Evolutionary conservation across 148 eudicot genomes (phyloP), one percentile per base, ranked within the genome.

Genomic region (Nyssa sinensis): DNA sequence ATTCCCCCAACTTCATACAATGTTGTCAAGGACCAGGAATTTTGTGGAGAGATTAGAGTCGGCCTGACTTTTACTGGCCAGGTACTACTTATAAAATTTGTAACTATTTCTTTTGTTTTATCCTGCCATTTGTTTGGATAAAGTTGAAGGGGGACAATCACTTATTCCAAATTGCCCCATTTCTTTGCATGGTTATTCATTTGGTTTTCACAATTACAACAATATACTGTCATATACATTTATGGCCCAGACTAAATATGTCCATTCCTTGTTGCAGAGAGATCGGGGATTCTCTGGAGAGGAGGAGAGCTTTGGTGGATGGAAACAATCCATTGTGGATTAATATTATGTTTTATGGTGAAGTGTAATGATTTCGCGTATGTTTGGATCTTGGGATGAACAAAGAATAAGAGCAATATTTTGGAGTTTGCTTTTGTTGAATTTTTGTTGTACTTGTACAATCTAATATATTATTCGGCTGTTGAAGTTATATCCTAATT

Each of bases 31-130:
- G 93, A 93, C 55, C 86, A 84, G 25, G 70, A 84, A 59, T 93
- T 58, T 41, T 77, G 88, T 75, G 97, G 97, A 29, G 97, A 87
- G 73, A 68, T 93, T 69, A 87, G 71, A 69, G 80, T 93, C 64
- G 81, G 88, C 61, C 91, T 93, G 67, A 82, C 84, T 72, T 93
- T 93, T 81, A 80, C 80, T 32, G 71, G 75, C 5, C 81, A 93
- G 93, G 97, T 92, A 79, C 32, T 44, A 57, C 34, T 49, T 31
- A 62, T 27, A 23, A 35, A 25, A 35, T 12, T 59, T 41, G n/a
- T 3, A 57, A 21, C 5, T 32, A n/a, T 58, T 55, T 37, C 19
- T 25, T 24, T 7, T 74, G 34, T 41, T 19, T 77, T 53, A 53
- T 80, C 32, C 13, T 55, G 4, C 21, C 25, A 37, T 3, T 37